Evolutionary conservation across 2,329 filamentous ascomycete species (phyloP).

Genomic region (Pezicula neosporulosa): DNA sequence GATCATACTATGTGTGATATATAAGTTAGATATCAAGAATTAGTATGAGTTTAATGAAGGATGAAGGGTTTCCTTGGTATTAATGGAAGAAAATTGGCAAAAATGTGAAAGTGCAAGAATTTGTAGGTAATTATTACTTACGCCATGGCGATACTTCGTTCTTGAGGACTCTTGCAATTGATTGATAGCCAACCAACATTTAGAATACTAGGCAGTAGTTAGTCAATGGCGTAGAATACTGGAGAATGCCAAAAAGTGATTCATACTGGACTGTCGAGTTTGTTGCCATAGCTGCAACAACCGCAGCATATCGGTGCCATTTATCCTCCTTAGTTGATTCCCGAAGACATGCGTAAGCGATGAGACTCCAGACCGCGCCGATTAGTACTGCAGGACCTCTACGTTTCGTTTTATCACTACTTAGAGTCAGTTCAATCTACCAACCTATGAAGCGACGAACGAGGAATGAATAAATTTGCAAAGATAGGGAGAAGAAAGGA

Average conservation of each 20-base stretch:
- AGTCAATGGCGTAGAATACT: not conserved
- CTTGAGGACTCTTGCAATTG: conserved; percentile 25
- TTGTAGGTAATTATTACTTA: not conserved
- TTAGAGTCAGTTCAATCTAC: too few relatives aligned
- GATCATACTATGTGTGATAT: conserved; percentile 16
- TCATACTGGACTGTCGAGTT: conserved; percentile 5
- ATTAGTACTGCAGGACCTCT: conserved; percentile 33
- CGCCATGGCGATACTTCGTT: conserved; percentile 27
- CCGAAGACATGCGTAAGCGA: conserved; percentile 33
- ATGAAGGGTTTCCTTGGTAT: too few relatives aligned
- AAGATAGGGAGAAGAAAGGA: too few relatives aligned
- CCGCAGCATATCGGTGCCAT: conserved; percentile 20
- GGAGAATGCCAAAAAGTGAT: not conserved
- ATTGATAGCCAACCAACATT: conserved; percentile 26
- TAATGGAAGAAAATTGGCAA: too few relatives aligned
- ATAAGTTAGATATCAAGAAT: too few relatives aligned
- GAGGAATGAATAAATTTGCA: too few relatives aligned
- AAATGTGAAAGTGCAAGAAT: not conserved
- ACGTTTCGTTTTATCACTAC: conserved; percentile 27
- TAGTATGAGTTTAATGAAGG: too few relatives aligned
- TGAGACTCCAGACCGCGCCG: conserved; percentile 33
- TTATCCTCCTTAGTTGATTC: conserved; percentile 18
- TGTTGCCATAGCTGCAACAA: conserved; percentile 27
- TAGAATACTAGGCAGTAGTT: conserved; percentile 9
- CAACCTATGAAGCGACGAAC: too few relatives aligned